Base-by-base conservation (phyloP, 176 grass and related monocot genomes). In the Oryza meyeriana region DNA sequence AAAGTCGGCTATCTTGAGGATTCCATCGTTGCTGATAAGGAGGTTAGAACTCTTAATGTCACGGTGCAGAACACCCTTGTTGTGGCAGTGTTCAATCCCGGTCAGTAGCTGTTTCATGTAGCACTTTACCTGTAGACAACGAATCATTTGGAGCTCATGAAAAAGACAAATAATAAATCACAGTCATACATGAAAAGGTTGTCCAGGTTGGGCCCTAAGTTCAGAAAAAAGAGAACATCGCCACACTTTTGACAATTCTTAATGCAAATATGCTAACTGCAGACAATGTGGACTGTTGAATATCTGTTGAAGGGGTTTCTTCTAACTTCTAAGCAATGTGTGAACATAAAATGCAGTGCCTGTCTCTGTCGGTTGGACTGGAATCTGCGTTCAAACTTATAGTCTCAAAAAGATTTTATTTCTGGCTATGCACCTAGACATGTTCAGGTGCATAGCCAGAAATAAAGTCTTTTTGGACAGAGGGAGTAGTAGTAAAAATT, bases 31-130 rank as follows among this genome's bases (percentile, higher is more conserved):
- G 50, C 85, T 94, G 72, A 96, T 79, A 48, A 99, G 89, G 36
- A 99, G 86, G 78, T 99, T 99, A 11, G 97, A 95, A 75, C 85
- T 92, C 78, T 99, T 99, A 32, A 99, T 94, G 83, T 99, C 97
- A 3, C 97, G 93, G 73, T 99, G 97, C 58, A 99, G 77, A 61
- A 99, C 80, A 8, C 87, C 87, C 25, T 90, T 90, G 61, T 87
- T 81, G 47, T 99, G 97, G n/a, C 97, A 99, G 41, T 96, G 93
- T 68, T 91, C 91, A 62, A 99, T 90, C 8, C 97, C 97, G 0
- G 83, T 87, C 2, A 99, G 72, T 42, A 99, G 78, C 45, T 96
- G 93, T 44, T 94, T 94, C 93, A 99, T 96, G 78, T 90, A 96
- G 83, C 91, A 99, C 39, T 99, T 99, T 66, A 99, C 87, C 96